A percentile compares a stretch with the other conserved stretches of the same genome.
Conservation (phyloP, 306 rosid species). For the Castanospermum australe region DNA sequence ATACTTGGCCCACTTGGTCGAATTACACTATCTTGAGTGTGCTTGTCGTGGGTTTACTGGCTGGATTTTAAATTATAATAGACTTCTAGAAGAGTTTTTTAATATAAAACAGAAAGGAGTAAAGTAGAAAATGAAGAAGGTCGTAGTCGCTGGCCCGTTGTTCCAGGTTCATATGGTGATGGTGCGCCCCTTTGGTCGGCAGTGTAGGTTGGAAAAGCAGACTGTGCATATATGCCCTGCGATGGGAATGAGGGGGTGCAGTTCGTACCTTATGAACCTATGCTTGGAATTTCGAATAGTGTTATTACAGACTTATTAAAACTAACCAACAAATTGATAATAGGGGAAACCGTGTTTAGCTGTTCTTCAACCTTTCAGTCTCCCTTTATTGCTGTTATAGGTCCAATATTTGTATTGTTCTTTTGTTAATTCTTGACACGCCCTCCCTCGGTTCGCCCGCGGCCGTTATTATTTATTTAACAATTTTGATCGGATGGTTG, state of each 20-base stretch:
- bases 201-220: background rate
- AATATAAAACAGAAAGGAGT: background rate
- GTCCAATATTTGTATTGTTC: background rate
- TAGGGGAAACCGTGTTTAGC: background rate
- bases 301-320: background rate
- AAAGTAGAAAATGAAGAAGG: background rate
- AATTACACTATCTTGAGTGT: background rate
- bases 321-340: conserved; percentile 9
- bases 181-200: background rate
- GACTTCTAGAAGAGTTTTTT: background rate
- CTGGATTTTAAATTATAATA: background rate
- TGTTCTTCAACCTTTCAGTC: background rate
- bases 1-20: background rate
- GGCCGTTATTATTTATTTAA: background rate
- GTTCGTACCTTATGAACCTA: background rate
- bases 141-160: no score
- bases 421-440: background rate
- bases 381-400: background rate
- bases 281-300: background rate
- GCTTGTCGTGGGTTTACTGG: background rate
- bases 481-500: background rate
- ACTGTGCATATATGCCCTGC: background rate
- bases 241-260: background rate
- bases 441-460: background rate
- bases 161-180: background rate